phyloP scores from a whole-genome alignment of 2,329 filamentous ascomycete species.

The Calonectria pteridis region DNA sequence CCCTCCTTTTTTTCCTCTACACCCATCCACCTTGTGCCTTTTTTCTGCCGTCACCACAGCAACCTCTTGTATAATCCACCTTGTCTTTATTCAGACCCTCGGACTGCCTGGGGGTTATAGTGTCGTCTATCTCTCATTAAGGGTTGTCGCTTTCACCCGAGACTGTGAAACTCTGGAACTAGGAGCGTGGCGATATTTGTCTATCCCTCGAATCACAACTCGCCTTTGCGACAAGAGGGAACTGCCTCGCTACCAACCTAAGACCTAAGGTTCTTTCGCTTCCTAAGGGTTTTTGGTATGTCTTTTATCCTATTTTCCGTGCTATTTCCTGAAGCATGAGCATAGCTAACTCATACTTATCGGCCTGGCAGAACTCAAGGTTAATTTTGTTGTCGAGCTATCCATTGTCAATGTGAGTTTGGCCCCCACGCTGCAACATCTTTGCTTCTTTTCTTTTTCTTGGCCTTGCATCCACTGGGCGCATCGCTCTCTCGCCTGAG shows the following conservation, averaged over 20 bases:
- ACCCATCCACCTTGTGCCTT: neutral
- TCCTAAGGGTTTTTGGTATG: neutral
- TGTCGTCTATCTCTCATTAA: neutral
- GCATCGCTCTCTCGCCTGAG: neutral
- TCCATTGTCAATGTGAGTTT: neutral
- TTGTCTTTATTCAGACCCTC: neutral
- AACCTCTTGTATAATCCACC: slow-evolving; percentile 5
- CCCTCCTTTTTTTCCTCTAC: neutral
- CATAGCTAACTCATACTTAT: neutral
- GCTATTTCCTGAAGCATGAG: neutral
- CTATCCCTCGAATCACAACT: neutral
- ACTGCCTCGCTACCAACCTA: neutral
- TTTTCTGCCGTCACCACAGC: slow-evolving; percentile 12
- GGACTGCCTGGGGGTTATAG: neutral
- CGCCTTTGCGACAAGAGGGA: neutral
- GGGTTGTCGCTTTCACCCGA: neutral
- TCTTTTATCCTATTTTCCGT: neutral
- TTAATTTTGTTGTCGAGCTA: neutral
- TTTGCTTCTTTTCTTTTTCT: neutral
- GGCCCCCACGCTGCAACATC: neutral
- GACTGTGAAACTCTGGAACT: neutral
- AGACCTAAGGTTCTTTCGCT: neutral
- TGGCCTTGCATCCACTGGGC: neutral
- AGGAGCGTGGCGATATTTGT: neutral
- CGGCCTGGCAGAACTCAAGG: neutral